Evolutionary conservation across 2,329 filamentous ascomycete genomes (phyloP), one percentile per base, ranked within the genome.

Genomic region (Claviceps humidiphila): DNA sequence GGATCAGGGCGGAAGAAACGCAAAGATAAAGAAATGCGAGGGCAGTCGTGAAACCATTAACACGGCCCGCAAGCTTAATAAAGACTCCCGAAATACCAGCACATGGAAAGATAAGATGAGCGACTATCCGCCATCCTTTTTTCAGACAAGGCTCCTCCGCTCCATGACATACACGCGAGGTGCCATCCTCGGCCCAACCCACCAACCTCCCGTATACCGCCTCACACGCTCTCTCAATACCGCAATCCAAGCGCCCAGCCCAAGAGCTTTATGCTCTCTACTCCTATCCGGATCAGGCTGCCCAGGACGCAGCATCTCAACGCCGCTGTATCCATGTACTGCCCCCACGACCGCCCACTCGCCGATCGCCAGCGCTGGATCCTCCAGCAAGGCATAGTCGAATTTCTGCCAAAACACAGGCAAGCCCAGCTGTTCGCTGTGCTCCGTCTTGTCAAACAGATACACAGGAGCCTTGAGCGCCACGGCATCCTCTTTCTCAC

Each of bases 381-480:
- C 71, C 60, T 82, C 80, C 49, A 75, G 70, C 4, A 85, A 70
- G 3, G 75, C 71, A 60, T 83, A 86, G 63, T 84, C 80, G 56
- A 85, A 82, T 43, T 67, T 66, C n/a, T 69, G 64, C 82, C 82
- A 86, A 63, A 85, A 86, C 16, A 59, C 62, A 0, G 75, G 72
- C 53, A 67, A 68, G 0, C 64, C 61, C 11, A 84, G 67, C 9
- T 62, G 60, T 0, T 57, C 57, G 13, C 64, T 59, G 53, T 78
- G 69, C 62, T 86, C 82, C 0, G 81, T 84, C 66, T 84, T 85
- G 66, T 85, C 81, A 55, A 83, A 78, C 45, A 70, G 57, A 7
- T 68, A 58, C 8, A 70, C 50, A 8, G 61, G 61, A 16, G 58
- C 55, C 17, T 53, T 60, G 2, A 58, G 57, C 44, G 55, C 26